Conservation (phyloP, 2,329 filamentous ascomycete species). For the Neodidymelliopsis sp. region DNA sequence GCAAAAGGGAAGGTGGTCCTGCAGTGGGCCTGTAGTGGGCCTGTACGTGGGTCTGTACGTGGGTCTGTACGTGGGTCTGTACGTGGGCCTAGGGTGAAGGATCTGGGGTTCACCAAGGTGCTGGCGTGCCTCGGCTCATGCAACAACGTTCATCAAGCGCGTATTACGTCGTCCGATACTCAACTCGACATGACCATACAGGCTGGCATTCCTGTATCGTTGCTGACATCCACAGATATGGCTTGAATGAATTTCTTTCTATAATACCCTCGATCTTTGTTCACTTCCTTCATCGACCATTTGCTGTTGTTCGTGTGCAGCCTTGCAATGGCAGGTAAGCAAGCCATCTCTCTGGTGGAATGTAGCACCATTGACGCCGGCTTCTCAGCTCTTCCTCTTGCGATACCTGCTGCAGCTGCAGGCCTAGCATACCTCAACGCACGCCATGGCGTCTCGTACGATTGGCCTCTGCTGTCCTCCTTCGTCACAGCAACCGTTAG, state of each 20-base stretch:
- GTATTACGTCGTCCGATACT: slow-evolving; percentile 1
- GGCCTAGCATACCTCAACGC: slow-evolving; percentile 70
- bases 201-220: slow-evolving; percentile 10
- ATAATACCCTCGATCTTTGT: no score
- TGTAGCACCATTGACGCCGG: neutral
- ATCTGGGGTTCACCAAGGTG: slow-evolving; percentile 4
- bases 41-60: no score
- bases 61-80: no score
- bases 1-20: slow-evolving; percentile 1
- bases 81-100: slow-evolving; percentile 1
- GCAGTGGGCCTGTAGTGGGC: no score
- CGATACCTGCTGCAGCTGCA: slow-evolving; percentile 47
- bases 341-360: neutral
- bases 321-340: slow-evolving; percentile 24
- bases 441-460: slow-evolving; percentile 70
- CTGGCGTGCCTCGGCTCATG: slow-evolving; percentile 15
- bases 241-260: no score
- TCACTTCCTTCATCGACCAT: no score
- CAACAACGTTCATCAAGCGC: slow-evolving; percentile 4
- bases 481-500: slow-evolving; percentile 57
- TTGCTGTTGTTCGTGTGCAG: neutral
- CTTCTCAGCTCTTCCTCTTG: slow-evolving; percentile 36
- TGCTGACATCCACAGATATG: slow-evolving; percentile 1
- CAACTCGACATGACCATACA: slow-evolving; percentile 7
- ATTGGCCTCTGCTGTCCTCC: slow-evolving; percentile 65